Evolutionary conservation across 2,329 filamentous ascomycete genomes (phyloP).

Genomic region (Epichloe uncinata): DNA sequence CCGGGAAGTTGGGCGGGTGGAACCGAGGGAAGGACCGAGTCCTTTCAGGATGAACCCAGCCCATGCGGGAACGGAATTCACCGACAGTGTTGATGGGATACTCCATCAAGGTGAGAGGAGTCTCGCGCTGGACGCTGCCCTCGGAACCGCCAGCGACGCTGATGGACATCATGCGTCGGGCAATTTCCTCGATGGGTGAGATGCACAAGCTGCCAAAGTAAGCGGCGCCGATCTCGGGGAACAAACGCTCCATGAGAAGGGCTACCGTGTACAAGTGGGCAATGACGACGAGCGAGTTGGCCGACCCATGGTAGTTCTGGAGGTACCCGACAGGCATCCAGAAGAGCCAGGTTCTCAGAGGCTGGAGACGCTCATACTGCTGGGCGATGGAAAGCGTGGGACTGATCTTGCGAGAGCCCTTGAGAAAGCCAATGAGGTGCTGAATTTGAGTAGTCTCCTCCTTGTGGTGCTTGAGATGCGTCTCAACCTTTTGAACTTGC

Average conservation of each 20-base stretch:
- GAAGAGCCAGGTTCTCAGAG: conserved; percentile 84
- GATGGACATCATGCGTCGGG: conserved; percentile 57
- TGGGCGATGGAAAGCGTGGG: conserved; percentile 60
- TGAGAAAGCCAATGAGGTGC: conserved; percentile 59
- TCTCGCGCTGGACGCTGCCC: conserved; percentile 36
- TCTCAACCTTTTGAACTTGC: conserved; percentile 55
- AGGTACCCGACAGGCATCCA: conserved; percentile 84
- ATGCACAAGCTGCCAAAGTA: conserved; percentile 77
- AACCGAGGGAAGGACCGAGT: conserved; percentile 50
- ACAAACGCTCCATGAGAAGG: conserved; percentile 77
- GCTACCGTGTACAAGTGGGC: conserved; percentile 87
- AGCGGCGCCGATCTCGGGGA: conserved; percentile 78
- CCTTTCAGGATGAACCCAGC: conserved; percentile 47
- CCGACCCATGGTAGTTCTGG: conserved; percentile 61
- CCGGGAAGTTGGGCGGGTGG: conserved; percentile 39
- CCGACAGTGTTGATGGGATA: conserved; percentile 56
- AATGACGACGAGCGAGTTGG: conserved; percentile 68
- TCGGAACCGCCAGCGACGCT: conserved; percentile 45
- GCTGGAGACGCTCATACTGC: conserved; percentile 81
- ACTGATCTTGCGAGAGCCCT: conserved; percentile 57
- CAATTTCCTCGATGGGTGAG: conserved; percentile 74
- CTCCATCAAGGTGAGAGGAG: conserved; percentile 55
- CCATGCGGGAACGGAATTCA: conserved; percentile 56
- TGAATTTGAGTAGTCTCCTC: conserved; percentile 56
- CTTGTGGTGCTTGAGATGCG: conserved; percentile 53